phyloP scores from a whole-genome alignment of 176 grass and related monocot genomes.

The Cocos nucifera region DNA sequence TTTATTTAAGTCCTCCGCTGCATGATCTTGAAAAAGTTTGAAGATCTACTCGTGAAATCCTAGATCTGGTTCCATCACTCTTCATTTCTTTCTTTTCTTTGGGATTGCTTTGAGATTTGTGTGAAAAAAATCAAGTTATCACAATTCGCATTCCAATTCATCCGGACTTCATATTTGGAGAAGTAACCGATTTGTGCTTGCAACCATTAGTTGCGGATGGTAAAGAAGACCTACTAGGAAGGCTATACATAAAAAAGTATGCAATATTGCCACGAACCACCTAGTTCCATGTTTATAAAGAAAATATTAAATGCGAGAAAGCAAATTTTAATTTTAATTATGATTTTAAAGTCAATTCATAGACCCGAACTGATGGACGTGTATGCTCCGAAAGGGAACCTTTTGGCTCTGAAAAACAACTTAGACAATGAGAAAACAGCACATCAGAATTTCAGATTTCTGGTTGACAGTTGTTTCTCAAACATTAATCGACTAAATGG shows the following conservation, averaged over 20 bases:
- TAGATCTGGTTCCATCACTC: constrained; percentile 33
- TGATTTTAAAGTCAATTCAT: constrained; percentile 1
- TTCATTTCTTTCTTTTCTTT: constrained; percentile 28
- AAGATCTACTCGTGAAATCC: too few relatives aligned
- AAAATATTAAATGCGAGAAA: constrained; percentile 20
- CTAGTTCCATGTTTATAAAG: constrained; percentile 25
- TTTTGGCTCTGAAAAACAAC: constrained; percentile 78
- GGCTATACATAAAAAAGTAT: constrained; percentile 71
- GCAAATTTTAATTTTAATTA: neutral
- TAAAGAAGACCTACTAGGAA: constrained; percentile 31
- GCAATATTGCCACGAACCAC: constrained; percentile 76
- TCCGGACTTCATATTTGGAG: constrained; percentile 16
- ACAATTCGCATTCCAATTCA: neutral
- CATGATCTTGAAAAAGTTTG: too few relatives aligned
- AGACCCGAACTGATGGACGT: constrained; percentile 25
- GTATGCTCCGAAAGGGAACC: constrained; percentile 73
- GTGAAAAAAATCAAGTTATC: too few relatives aligned
- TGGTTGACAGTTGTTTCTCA: constrained; percentile 12
- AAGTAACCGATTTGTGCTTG: constrained; percentile 25
- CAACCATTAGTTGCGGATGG: constrained; percentile 19
- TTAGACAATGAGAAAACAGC: constrained; percentile 53
- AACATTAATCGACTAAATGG: constrained; percentile 23
- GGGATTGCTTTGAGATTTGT: too few relatives aligned
- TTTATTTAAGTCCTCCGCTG: too few relatives aligned
- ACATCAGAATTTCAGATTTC: too few relatives aligned